A percentile compares a stretch with the other conserved stretches of the same genome.
Evolutionary conservation across 2,329 filamentous ascomycete species (phyloP).

Genomic region (Colletotrichum sp.): DNA sequence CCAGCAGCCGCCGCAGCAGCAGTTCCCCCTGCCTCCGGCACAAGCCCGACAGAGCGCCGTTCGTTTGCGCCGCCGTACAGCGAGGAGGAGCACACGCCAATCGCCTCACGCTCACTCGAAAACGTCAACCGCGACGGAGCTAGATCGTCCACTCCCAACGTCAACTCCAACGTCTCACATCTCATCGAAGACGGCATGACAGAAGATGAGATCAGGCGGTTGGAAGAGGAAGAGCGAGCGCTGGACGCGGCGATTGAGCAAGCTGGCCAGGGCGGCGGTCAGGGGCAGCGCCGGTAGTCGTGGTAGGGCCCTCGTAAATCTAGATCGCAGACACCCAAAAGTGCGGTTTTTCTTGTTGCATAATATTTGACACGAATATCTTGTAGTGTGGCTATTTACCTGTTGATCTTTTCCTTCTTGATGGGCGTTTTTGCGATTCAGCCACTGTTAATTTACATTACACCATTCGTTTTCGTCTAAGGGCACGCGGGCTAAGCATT

Average conservation of each 20-base stretch:
- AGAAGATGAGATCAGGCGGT: slow-evolving; percentile 55
- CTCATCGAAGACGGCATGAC: slow-evolving; percentile 68
- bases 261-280: slow-evolving; percentile 30
- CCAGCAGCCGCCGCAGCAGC: neutral
- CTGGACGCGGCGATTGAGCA: slow-evolving; percentile 62
- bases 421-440: neutral
- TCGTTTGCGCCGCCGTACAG: slow-evolving; percentile 4
- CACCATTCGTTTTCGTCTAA: neutral
- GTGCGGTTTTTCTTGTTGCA: neutral
- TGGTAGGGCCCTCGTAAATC: neutral
- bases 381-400: neutral
- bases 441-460: neutral
- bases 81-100: neutral
- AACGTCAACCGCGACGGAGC: neutral
- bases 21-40: neutral
- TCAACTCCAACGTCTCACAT: slow-evolving; percentile 49
- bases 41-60: neutral
- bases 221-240: slow-evolving; percentile 64
- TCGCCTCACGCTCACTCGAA: neutral
- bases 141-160: slow-evolving; percentile 17
- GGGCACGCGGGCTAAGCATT: neutral
- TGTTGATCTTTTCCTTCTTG: neutral
- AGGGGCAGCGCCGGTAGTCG: neutral
- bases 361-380: neutral
- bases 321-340: neutral